These are phyloP conservation scores for Vararia minispora DNA, from an alignment of 768 basidiomycete species.

Conservation along the genomic window DNA sequence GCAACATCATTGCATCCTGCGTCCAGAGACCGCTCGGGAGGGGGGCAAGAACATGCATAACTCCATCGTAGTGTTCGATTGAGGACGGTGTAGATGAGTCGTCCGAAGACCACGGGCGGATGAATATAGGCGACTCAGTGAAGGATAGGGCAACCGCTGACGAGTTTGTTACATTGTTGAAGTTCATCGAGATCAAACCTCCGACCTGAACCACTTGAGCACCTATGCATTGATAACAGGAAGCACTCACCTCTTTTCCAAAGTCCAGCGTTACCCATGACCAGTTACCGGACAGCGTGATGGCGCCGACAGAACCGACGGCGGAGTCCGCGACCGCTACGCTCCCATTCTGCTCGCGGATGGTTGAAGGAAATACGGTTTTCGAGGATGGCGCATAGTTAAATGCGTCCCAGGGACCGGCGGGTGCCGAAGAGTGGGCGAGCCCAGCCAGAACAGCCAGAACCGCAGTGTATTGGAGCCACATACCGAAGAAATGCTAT, in stretches of 20 bases:
- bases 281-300: slow-evolving; percentile 27
- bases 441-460: too few species aligned
- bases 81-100: slow-evolving; percentile 26
- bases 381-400: slow-evolving; percentile 28
- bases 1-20: slow-evolving; percentile 31
- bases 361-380: slow-evolving; percentile 19
- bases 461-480: too few species aligned
- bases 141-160: slow-evolving; percentile 40
- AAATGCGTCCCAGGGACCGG: slow-evolving; percentile 33
- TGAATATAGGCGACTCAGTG: slow-evolving; percentile 46
- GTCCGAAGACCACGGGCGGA: slow-evolving; percentile 39
- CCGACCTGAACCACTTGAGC: slow-evolving; percentile 29
- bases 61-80: slow-evolving; percentile 35
- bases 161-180: slow-evolving; percentile 22
- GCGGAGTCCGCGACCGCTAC: slow-evolving; percentile 25
- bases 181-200: slow-evolving; percentile 38
- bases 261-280: slow-evolving; percentile 45
- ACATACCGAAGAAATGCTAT: too few species aligned
- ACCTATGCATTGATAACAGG: slow-evolving; percentile 2
- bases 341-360: slow-evolving; percentile 24
- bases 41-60: slow-evolving; percentile 29
- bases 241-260: slow-evolving; percentile 34
- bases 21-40: slow-evolving; percentile 32
- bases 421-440: slow-evolving; percentile 26
- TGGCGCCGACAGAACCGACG: slow-evolving; percentile 21